Conservation (phyloP, 805 yeast genomes). For the Nakazawaea siamensis region DNA sequence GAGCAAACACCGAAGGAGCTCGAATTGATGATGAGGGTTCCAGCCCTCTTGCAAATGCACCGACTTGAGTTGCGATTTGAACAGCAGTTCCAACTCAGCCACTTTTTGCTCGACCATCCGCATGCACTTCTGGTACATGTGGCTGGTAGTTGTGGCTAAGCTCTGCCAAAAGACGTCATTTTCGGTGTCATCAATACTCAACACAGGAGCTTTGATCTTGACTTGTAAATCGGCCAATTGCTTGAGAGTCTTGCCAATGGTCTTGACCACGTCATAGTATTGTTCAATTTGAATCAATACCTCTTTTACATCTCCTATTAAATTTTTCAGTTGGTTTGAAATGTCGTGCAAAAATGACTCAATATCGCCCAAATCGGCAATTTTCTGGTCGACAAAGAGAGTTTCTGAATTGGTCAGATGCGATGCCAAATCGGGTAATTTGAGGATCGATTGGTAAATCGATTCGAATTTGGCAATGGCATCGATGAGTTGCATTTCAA, state of each 20-base stretch:
- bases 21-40: too few species aligned
- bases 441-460: slow-evolving; percentile 15
- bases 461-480: slow-evolving; percentile 14
- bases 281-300: slow-evolving; percentile 13
- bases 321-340: slow-evolving; percentile 3
- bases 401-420: background rate
- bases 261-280: slow-evolving; percentile 14
- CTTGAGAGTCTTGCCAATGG: slow-evolving; percentile 14
- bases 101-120: background rate
- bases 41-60: too few species aligned
- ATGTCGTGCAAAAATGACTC: slow-evolving; percentile 11
- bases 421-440: background rate
- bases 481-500: slow-evolving; percentile 9
- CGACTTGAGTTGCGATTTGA: too few species aligned
- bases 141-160: too few species aligned
- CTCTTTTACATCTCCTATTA: slow-evolving; percentile 12
- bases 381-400: background rate
- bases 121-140: too few species aligned
- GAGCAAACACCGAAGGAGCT: too few species aligned
- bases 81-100: background rate
- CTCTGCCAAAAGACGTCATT: slow-evolving; percentile 25
- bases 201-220: slow-evolving; percentile 19
- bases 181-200: slow-evolving; percentile 28
- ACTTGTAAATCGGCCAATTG: slow-evolving; percentile 14
- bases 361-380: slow-evolving; percentile 15